A percentile compares a stretch with the other conserved stretches of the same genome.
Evolutionary conservation across 2,329 filamentous ascomycete genomes (phyloP).

Genomic region (Fusarium miscanthi): DNA sequence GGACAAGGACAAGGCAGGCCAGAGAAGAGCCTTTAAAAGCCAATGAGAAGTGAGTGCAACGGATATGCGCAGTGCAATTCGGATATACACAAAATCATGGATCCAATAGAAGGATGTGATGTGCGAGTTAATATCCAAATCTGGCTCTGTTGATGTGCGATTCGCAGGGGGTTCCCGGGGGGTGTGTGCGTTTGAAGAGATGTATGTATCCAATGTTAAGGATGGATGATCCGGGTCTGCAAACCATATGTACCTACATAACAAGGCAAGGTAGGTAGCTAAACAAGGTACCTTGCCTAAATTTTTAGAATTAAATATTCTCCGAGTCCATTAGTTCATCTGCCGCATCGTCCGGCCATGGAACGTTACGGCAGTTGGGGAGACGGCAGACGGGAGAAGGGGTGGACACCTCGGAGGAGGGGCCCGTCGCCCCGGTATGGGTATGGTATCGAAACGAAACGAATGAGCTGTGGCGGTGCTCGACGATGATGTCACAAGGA

Average conservation of each 20-base stretch:
- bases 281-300: background rate
- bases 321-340: background rate
- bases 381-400: background rate
- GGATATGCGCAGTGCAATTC: background rate
- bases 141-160: slow-evolving; percentile 8
- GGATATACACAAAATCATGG: background rate
- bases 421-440: slow-evolving; percentile 7
- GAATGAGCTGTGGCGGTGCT: background rate
- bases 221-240: background rate
- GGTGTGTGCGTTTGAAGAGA: slow-evolving; percentile 10
- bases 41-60: slow-evolving; percentile 2
- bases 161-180: slow-evolving; percentile 22
- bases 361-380: background rate
- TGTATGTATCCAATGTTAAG: background rate
- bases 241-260: background rate
- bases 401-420: background rate
- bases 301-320: background rate
- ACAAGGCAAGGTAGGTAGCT: background rate
- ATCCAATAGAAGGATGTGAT: slow-evolving; percentile 20
- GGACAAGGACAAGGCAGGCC: background rate
- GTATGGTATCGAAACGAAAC: background rate
- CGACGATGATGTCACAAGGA: background rate
- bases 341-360: background rate
- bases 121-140: slow-evolving; percentile 11
- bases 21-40: background rate